Base-by-base conservation (phyloP, 129 eudicot genomes). In the Saposhnikovia divaricata region DNA sequence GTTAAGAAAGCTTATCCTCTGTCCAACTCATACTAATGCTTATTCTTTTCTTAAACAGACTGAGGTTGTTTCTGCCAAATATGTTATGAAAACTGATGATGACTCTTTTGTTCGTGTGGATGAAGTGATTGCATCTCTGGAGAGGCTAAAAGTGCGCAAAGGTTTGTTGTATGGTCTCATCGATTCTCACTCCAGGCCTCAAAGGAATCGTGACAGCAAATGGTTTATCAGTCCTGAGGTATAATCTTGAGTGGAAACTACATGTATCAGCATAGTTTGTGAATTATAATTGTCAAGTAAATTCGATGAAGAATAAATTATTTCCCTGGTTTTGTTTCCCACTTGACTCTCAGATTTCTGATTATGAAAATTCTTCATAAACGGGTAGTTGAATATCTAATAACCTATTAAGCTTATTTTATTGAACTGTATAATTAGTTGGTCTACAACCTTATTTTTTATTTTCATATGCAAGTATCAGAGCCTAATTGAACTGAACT, bases 51-150 rank as follows among this genome's bases (percentile, higher is more conserved):
- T 31, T 59, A 21, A 18, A 37, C 86, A 83, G 86, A 73, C 76
- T 12, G 72, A 79, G 55, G 81, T 79, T 43, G 79, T 73, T 65
- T 75, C 82, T 27, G 82, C 86, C 4, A 83, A 79, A 21, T 83
- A 83, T 83, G 59, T 83, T 53, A 83, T 83, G 86, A 83, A 83
- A 47, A 83, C 86, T 31, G 86, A 83, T n/a, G 86, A 83, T 59
- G 86, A 83, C 76, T 80, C 86, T 25, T 83, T 83, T 74, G 82
- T 83, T 75, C 74, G 86, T 14, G 81, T 83, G 47, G 82, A 83
- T 74, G 82, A 83, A 83, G 80, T 83, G 71, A 40, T 83, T 23
- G 61, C 55, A 31, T 57, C 79, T 27, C 76, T 83, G 31, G 46
- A 44, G 31, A 72, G 68, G 31, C 74, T 31, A 21, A 82, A 78